Evolutionary conservation across 805 yeast species (phyloP).

Genomic region (Wickerhamiella bombiphila): DNA sequence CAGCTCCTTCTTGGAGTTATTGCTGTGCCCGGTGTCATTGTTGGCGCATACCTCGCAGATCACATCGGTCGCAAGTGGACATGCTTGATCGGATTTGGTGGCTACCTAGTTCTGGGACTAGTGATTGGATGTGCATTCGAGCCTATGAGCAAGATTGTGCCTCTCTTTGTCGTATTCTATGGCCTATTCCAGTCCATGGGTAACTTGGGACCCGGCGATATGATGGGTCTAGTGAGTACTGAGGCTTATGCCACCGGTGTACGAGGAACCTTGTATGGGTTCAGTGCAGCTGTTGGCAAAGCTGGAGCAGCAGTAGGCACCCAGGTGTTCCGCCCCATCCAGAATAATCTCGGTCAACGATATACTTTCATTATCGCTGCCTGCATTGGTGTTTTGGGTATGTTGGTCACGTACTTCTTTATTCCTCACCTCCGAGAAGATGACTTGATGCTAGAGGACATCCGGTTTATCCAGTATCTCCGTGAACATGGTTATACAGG

Average conservation of each 20-base stretch:
- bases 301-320: conserved; percentile 80
- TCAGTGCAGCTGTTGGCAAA: conserved; percentile 68
- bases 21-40: conserved; percentile 56
- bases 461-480: conserved; percentile 44
- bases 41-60: conserved; percentile 55
- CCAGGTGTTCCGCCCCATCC: conserved; percentile 54
- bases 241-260: conserved; percentile 66
- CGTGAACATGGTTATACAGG: conserved; percentile 45
- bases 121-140: conserved; percentile 34
- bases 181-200: conserved; percentile 59
- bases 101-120: conserved; percentile 45
- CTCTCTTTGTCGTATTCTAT: conserved; percentile 55
- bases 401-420: conserved; percentile 41
- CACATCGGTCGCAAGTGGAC: conserved; percentile 56
- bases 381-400: conserved; percentile 51
- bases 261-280: conserved; percentile 61
- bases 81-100: conserved; percentile 53
- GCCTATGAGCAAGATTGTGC: conserved; percentile 40
- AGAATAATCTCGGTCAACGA: conserved; percentile 43
- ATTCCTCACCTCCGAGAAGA: conserved; percentile 57
- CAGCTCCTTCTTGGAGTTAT: conserved; percentile 48
- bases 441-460: conserved; percentile 53
- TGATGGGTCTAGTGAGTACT: conserved; percentile 51
- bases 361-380: conserved; percentile 80
- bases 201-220: conserved; percentile 68